Percentiles rank a stretch among this genome's conserved stretches.
phyloP scores from a whole-genome alignment of 441 rosid species.

The Adansonia madagascariensis region DNA sequence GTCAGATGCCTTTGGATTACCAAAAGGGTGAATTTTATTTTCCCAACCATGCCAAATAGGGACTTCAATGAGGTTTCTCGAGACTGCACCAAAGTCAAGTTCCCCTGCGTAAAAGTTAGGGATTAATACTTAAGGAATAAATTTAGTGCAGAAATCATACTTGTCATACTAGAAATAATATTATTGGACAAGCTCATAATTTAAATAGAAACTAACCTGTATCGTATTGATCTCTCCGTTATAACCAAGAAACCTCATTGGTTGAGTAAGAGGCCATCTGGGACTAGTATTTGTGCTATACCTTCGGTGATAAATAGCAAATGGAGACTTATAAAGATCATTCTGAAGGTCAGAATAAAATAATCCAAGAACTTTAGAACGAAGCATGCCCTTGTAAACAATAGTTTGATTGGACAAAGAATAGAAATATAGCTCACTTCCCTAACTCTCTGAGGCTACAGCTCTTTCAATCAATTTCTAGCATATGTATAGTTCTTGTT shows the following conservation, averaged over 20 bases:
- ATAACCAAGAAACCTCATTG: slow-evolving; percentile 99
- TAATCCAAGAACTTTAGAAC: slow-evolving; percentile 90
- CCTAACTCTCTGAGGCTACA: slow-evolving; percentile 73
- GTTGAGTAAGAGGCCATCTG: slow-evolving; percentile 99
- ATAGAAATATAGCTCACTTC: slow-evolving; percentile 86
- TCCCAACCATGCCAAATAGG: slow-evolving; percentile 97
- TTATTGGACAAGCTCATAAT: slow-evolving; percentile 22
- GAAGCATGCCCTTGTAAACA: slow-evolving; percentile 99
- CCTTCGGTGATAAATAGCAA: slow-evolving; percentile 97
- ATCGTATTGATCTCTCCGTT: slow-evolving; percentile 99
- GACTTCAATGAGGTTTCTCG: slow-evolving; percentile 89
- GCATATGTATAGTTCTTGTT: slow-evolving; percentile 93
- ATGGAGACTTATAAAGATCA: slow-evolving; percentile 75
- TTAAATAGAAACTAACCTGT: slow-evolving; percentile 56
- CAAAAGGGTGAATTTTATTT: slow-evolving; percentile 93
- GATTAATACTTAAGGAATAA: slow-evolving; percentile 31
- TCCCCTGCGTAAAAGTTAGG: slow-evolving; percentile 69
- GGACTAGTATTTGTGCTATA: slow-evolving; percentile 99
- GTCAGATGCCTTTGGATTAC: slow-evolving; percentile 94
- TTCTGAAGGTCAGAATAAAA: slow-evolving; percentile 86
- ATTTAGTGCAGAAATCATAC: slow-evolving; percentile 26
- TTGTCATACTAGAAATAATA: slow-evolving; percentile 14
- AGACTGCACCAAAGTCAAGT: slow-evolving; percentile 99
- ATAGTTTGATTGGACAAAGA: slow-evolving; percentile 97
- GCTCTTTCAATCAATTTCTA: slow-evolving; percentile 85